These are phyloP conservation scores for Amphirosellinia nigrospora DNA, from an alignment of 495 filamentous ascomycete genomes.

Conservation along the genomic window DNA sequence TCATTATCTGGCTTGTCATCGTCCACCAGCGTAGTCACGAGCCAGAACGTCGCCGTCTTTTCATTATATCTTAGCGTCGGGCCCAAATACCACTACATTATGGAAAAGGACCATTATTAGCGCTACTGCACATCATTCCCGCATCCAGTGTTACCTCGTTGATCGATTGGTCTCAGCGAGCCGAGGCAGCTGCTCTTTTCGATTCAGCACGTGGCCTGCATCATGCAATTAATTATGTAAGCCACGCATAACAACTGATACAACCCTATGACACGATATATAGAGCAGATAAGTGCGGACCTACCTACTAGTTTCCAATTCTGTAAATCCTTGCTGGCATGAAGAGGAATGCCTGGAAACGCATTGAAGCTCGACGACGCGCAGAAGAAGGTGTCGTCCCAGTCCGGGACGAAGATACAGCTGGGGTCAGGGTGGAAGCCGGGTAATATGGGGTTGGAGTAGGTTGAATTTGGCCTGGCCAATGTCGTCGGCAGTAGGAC, in stretches of 20 bases:
- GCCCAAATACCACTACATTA: conserved; percentile 49
- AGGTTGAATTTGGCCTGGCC: conserved; percentile 40
- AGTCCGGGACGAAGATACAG: conserved; percentile 57
- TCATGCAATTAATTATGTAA: conserved; percentile 8
- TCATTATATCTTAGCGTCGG: conserved; percentile 46
- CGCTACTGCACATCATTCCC: not conserved
- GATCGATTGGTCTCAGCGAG: conserved; percentile 53
- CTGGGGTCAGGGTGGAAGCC: conserved; percentile 64
- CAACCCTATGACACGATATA: not conserved
- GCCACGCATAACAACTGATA: not conserved
- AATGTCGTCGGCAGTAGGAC: conserved; percentile 2
- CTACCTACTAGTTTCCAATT: conserved; percentile 57
- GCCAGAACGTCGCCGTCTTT: conserved; percentile 41
- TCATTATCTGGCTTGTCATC: conserved; percentile 45
- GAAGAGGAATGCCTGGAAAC: conserved; percentile 60
- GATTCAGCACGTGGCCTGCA: conserved; percentile 48
- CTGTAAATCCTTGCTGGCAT: conserved; percentile 57
- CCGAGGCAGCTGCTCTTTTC: conserved; percentile 46
- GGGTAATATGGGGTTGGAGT: conserved; percentile 59
- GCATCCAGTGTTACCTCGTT: conserved; percentile 39
- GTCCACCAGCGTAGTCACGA: conserved; percentile 51
- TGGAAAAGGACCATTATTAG: not conserved
- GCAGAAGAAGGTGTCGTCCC: conserved; percentile 59
- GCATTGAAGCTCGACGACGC: conserved; percentile 60
- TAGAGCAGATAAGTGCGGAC: not conserved